Conservation (phyloP, 140 eudicot species). For the Senecio squalidus region DNA sequence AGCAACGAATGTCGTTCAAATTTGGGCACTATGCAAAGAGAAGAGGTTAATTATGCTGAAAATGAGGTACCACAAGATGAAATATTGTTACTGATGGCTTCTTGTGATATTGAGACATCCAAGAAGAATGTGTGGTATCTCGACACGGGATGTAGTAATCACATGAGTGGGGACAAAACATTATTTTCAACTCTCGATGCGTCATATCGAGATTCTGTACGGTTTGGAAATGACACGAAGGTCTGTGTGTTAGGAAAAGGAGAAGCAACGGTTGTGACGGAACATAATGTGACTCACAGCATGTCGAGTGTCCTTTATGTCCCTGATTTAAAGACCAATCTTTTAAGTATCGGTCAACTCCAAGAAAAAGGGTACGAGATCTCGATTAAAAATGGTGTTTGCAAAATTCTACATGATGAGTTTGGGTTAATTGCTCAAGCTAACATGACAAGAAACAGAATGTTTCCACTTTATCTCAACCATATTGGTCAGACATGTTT, state of each 20-base stretch:
- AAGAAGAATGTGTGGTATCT: neutral
- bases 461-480: neutral
- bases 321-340: neutral
- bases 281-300: no score
- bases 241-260: neutral
- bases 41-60: neutral
- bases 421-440: neutral
- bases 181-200: neutral
- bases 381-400: neutral
- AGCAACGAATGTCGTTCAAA: neutral
- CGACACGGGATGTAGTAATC: neutral
- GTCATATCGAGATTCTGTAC: neutral
- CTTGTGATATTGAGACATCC: neutral
- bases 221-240: neutral
- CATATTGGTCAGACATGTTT: neutral
- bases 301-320: neutral
- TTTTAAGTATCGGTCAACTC: neutral
- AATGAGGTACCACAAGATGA: neutral
- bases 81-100: neutral
- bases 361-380: neutral
- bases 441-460: neutral
- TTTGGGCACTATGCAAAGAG: neutral
- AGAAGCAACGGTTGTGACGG: no score
- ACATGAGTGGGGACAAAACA: neutral
- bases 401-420: neutral